Percentiles rank a stretch among this genome's conserved stretches.
Evolutionary conservation across 2,329 filamentous ascomycete genomes (phyloP).

Genomic region (Epichloe baconii): DNA sequence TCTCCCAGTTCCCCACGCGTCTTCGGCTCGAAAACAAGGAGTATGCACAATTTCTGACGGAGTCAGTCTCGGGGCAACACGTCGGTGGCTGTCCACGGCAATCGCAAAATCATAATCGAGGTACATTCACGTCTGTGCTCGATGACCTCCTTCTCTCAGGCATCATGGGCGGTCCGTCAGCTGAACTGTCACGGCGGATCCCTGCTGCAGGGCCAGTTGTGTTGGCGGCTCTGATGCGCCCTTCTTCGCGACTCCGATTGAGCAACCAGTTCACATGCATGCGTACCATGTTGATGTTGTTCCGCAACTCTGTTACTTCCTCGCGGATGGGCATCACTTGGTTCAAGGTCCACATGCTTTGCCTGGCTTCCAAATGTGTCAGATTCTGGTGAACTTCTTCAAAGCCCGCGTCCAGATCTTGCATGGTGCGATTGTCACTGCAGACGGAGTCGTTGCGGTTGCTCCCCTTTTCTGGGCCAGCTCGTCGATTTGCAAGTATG

Average conservation of each 20-base stretch:
- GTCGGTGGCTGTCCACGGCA: constrained; percentile 1
- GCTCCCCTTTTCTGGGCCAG: constrained; percentile 5
- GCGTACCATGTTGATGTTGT: constrained; percentile 42
- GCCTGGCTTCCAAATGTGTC: constrained; percentile 44
- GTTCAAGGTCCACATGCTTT: constrained; percentile 48
- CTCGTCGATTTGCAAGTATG: constrained; percentile 24
- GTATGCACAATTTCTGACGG: neutral
- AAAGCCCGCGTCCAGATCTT: constrained; percentile 32
- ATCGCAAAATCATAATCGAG: constrained; percentile 17
- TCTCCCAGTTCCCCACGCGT: too few relatives aligned
- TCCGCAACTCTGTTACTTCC: constrained; percentile 46
- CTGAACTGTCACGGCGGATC: constrained; percentile 20
- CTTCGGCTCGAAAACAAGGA: neutral
- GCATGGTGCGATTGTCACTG: constrained; percentile 33
- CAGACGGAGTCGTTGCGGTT: constrained; percentile 25
- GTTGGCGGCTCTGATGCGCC: constrained; percentile 24
- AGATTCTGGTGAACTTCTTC: constrained; percentile 44
- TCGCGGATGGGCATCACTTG: constrained; percentile 49
- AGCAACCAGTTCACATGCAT: constrained; percentile 49
- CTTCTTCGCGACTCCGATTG: constrained; percentile 37
- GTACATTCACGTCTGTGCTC: constrained; percentile 24
- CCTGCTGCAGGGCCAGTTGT: constrained; percentile 17
- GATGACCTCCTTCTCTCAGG: constrained; percentile 25
- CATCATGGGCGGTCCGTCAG: constrained; percentile 14
- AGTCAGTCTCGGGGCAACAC: neutral